These are phyloP conservation scores for Mortierella sp. DNA, from an alignment of 371 early-diverging fungal species.

Conservation along the genomic window DNA sequence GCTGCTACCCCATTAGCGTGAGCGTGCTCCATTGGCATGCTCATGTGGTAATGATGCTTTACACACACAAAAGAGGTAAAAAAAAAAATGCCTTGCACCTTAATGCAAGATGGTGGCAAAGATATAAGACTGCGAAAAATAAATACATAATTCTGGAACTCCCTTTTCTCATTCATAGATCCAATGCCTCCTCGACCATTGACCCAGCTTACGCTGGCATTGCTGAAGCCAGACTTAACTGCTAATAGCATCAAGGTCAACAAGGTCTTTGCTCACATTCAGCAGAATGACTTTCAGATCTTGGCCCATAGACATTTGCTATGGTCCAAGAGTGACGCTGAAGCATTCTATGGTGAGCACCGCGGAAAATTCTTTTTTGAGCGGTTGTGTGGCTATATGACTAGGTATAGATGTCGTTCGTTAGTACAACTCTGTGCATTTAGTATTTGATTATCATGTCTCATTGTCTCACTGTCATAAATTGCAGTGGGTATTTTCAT, in stretches of 20 bases:
- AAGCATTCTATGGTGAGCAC: constrained; percentile 75
- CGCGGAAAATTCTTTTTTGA: constrained; percentile 76
- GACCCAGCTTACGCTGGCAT: constrained; percentile 73
- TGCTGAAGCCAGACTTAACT: constrained; percentile 84
- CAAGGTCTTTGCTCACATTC: constrained; percentile 56
- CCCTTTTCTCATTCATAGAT: constrained; percentile 1
- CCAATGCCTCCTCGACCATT: constrained; percentile 49
- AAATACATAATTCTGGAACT: background rate
- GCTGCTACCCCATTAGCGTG: background rate
- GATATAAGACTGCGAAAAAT: background rate
- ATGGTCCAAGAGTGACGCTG: constrained; percentile 76
- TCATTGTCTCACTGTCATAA: background rate
- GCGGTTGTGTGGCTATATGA: constrained; percentile 78
- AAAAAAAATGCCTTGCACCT: background rate
- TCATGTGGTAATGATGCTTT: constrained; percentile 1
- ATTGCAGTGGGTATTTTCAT: constrained; percentile 69
- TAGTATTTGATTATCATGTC: background rate
- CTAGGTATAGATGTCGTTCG: constrained; percentile 60
- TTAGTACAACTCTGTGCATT: background rate
- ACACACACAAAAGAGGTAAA: background rate
- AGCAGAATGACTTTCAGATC: constrained; percentile 62
- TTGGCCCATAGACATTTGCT: constrained; percentile 60
- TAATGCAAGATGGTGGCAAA: background rate
- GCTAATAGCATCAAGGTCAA: constrained; percentile 63
- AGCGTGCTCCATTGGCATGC: constrained; percentile 24